Percentiles rank a stretch among this genome's conserved stretches.
phyloP scores from a whole-genome alignment of 75 land plant genomes.

The Azolla pinnata region DNA sequence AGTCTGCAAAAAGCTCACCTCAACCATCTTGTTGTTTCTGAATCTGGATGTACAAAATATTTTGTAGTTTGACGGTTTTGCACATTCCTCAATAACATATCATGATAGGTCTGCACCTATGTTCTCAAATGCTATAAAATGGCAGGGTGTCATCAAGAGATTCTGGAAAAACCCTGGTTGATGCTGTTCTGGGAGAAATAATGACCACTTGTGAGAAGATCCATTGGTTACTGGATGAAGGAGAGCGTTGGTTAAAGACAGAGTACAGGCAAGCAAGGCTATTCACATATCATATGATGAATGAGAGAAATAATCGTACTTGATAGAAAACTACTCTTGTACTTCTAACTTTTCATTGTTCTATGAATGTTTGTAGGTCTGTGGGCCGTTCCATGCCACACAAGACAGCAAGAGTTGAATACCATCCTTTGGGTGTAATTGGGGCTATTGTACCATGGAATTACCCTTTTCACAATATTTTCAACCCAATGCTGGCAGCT shows the following conservation, averaged over 20 bases:
- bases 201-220: conserved; percentile 96
- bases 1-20: conserved; percentile 6
- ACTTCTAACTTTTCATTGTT: too few relatives aligned
- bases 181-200: conserved; percentile 88
- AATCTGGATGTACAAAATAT: background rate
- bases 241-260: conserved; percentile 82
- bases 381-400: conserved; percentile 76
- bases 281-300: too few relatives aligned
- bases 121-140: background rate
- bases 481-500: conserved; percentile 90
- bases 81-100: background rate
- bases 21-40: background rate
- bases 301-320: too few relatives aligned
- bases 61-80: background rate
- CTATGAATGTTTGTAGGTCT: conserved; percentile 25
- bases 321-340: too few relatives aligned
- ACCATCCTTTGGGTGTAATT: conserved; percentile 82
- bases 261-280: conserved; percentile 50
- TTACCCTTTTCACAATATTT: conserved; percentile 90
- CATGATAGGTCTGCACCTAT: background rate
- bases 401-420: conserved; percentile 77
- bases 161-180: conserved; percentile 91
- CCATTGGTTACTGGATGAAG: conserved; percentile 78
- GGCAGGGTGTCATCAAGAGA: conserved; percentile 70
- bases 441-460: conserved; percentile 98